Percentiles rank a stretch among this genome's conserved stretches.
Conservation (phyloP, 2,329 filamentous ascomycete genomes). For the Cladophialophora yegresii region DNA sequence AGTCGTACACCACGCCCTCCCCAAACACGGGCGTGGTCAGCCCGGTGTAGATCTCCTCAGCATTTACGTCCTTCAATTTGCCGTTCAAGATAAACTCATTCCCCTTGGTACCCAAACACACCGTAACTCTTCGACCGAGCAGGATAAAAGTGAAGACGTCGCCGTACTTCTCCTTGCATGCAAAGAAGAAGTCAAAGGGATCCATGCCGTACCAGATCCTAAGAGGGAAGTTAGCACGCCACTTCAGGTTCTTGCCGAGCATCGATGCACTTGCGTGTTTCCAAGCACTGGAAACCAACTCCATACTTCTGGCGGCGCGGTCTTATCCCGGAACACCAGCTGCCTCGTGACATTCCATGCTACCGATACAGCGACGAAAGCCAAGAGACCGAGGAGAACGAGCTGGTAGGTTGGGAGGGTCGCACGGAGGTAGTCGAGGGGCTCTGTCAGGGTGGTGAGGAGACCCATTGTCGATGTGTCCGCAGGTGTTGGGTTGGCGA, state of each 20-base stretch:
- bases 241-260: neutral
- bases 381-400: constrained; percentile 47
- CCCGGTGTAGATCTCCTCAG: constrained; percentile 84
- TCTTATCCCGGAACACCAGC: constrained; percentile 76
- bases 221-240: neutral
- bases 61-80: constrained; percentile 84
- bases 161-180: constrained; percentile 75
- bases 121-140: constrained; percentile 83
- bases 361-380: constrained; percentile 60
- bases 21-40: constrained; percentile 74
- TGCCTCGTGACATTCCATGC: constrained; percentile 79
- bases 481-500: neutral
- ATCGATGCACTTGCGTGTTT: constrained; percentile 40
- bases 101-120: constrained; percentile 76
- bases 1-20: constrained; percentile 72
- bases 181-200: constrained; percentile 80
- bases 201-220: constrained; percentile 49
- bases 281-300: constrained; percentile 68
- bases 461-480: constrained; percentile 51
- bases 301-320: constrained; percentile 79
- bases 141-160: constrained; percentile 90
- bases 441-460: constrained; percentile 52
- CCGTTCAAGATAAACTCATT: constrained; percentile 95
- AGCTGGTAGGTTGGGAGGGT: constrained; percentile 52
- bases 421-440: constrained; percentile 50